Base-by-base conservation (phyloP, 495 filamentous ascomycete genomes). In the Hamigera avellanea region DNA sequence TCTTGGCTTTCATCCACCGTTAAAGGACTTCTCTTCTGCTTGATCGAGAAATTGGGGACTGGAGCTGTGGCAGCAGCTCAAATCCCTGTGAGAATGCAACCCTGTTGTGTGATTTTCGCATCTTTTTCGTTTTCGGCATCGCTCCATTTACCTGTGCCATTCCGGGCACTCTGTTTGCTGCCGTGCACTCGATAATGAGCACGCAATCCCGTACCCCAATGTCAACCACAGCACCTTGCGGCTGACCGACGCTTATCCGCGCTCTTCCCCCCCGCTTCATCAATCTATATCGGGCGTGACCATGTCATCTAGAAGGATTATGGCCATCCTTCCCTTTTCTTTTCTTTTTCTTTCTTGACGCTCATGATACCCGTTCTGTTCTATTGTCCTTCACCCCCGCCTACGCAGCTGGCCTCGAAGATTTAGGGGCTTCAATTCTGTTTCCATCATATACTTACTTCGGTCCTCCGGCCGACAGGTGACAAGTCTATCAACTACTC, bases 401-500 rank as follows among this genome's bases (percentile, higher is more conserved):
- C 21, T 9, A 23, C 4, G 21, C 21, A 9, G 21, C 21, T 23
- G 21, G 4, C 21, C 9, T 23, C 21, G 9, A 23, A 23, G 21
- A 23, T 9, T 5, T 9, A 23, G 21, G 4, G 21, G 9, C 21
- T 23, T 36, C 19, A n/a, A 12, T 36, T 36, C 19, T 36, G 14
- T 6, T 12, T 19, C 17, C 21, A 19, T 30, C 3, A 26, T 31
- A 40, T n/a, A n/a, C 21, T 23, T 23, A 23, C 21, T 23, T 23
- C 9, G 6, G n/a, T 30, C 14, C 42, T 32, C 43, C 47, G 23
- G 27, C 40, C 32, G 38, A 32, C 41, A 36, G 61, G 57, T 26
- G 60, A 67, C 36, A 67, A 67, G 36, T 42, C 47, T 28, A 58
- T 67, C 57, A 59, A 64, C 52, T 65, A 65, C 33, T 59, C 53